phyloP scores from a whole-genome alignment of 192 early-diverging fungal genomes.

The Helicostylum pulchrum region DNA sequence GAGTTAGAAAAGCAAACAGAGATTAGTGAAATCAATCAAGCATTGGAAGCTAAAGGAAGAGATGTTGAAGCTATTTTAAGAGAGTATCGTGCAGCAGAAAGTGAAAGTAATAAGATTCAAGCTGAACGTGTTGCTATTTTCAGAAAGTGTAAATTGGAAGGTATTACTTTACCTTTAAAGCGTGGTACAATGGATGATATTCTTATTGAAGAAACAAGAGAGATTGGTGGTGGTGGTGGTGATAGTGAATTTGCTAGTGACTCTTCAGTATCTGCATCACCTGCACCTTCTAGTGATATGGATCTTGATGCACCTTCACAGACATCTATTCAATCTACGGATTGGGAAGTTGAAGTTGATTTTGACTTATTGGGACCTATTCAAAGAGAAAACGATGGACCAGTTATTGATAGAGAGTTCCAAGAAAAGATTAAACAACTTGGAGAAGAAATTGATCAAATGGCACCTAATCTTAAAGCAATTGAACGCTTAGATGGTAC shows the following conservation, averaged over 20 bases:
- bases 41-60: slow-evolving; percentile 54
- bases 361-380: slow-evolving; percentile 53
- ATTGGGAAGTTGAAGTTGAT: slow-evolving; percentile 58
- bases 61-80: slow-evolving; percentile 66
- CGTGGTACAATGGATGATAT: slow-evolving; percentile 75
- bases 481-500: slow-evolving; percentile 85
- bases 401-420: slow-evolving; percentile 62
- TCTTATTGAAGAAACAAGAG: slow-evolving; percentile 55
- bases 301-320: slow-evolving; percentile 44
- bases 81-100: slow-evolving; percentile 58
- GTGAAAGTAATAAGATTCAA: slow-evolving; percentile 74
- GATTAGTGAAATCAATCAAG: slow-evolving; percentile 56
- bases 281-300: slow-evolving; percentile 25
- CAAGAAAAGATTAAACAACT: slow-evolving; percentile 57
- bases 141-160: slow-evolving; percentile 89
- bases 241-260: slow-evolving; percentile 6
- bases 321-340: slow-evolving; percentile 31
- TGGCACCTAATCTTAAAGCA: slow-evolving; percentile 91
- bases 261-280: not conserved
- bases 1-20: slow-evolving; percentile 56
- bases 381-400: slow-evolving; percentile 39
- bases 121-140: slow-evolving; percentile 79
- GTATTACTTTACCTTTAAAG: slow-evolving; percentile 82
- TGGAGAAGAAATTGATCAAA: slow-evolving; percentile 68
- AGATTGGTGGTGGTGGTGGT: no score